Conservation (phyloP, 768 basidiomycete species). For the Pisolithus orientalis region DNA sequence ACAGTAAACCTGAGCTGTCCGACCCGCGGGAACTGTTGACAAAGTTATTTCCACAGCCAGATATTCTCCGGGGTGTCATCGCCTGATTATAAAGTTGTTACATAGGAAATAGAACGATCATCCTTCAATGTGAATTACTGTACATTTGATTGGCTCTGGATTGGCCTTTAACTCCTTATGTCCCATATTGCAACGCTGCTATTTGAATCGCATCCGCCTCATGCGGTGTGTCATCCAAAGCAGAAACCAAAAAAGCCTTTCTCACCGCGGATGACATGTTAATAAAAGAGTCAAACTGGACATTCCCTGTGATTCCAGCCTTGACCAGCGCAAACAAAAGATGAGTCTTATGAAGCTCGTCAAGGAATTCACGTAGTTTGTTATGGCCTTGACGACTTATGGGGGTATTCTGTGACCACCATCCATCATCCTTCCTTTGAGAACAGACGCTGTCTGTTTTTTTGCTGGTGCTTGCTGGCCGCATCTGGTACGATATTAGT, state of each 20-base stretch:
- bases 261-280: neutral
- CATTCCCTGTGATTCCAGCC: neutral
- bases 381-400: neutral
- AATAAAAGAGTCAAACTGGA: neutral
- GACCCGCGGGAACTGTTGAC: neutral
- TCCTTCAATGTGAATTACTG: neutral
- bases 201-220: neutral
- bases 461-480: too few relatives aligned
- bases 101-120: neutral
- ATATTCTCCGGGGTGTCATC: neutral
- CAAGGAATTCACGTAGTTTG: neutral
- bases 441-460: too few relatives aligned
- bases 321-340: neutral
- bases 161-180: too few relatives aligned
- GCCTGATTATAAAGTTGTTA: neutral
- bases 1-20: slow-evolving; percentile 4
- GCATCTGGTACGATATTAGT: too few relatives aligned
- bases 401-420: neutral
- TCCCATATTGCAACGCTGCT: neutral
- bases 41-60: neutral
- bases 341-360: neutral
- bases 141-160: too few relatives aligned
- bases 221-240: neutral
- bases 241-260: neutral
- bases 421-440: too few relatives aligned